Percentiles rank a stretch among this genome's conserved stretches.
These are phyloP conservation scores for Ramularia endophylla DNA, from an alignment of 2,329 filamentous ascomycete genomes.

Conservation along the genomic window DNA sequence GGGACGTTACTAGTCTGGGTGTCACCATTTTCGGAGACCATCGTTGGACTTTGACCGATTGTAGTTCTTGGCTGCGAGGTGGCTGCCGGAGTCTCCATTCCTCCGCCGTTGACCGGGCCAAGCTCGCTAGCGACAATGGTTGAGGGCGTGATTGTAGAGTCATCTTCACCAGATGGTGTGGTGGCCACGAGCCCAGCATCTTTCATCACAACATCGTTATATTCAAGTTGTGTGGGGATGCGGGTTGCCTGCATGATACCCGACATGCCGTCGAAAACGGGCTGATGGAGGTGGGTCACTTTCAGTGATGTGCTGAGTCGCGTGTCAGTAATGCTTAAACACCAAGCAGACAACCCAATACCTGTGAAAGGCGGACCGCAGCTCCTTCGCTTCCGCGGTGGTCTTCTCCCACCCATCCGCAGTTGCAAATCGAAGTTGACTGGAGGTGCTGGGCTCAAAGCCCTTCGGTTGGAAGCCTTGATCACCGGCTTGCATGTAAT, in stretches of 20 bases:
- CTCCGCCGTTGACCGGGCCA: slow-evolving; percentile 7
- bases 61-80: slow-evolving; percentile 1
- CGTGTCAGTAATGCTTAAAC: slow-evolving; percentile 6
- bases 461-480: slow-evolving; percentile 37
- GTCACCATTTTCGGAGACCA: slow-evolving; percentile 4
- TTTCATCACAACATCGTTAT: slow-evolving; percentile 1
- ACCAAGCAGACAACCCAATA: slow-evolving; percentile 11
- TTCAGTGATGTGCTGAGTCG: slow-evolving; percentile 14
- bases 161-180: neutral
- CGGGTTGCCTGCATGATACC: slow-evolving; percentile 3
- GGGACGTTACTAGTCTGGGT: slow-evolving; percentile 21
- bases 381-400: slow-evolving; percentile 26
- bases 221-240: slow-evolving; percentile 10
- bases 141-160: slow-evolving; percentile 1
- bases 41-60: neutral
- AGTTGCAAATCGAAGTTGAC: slow-evolving; percentile 33
- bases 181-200: slow-evolving; percentile 3
- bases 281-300: slow-evolving; percentile 15
- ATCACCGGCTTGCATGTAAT: slow-evolving; percentile 39
- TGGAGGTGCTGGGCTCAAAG: slow-evolving; percentile 30
- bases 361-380: slow-evolving; percentile 38
- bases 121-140: neutral
- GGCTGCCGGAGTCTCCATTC: neutral
- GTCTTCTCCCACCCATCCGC: slow-evolving; percentile 35
- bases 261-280: slow-evolving; percentile 4